Evolutionary conservation across 2,329 filamentous ascomycete genomes (phyloP).

Genomic region (Neopestalotiopsis sp.): DNA sequence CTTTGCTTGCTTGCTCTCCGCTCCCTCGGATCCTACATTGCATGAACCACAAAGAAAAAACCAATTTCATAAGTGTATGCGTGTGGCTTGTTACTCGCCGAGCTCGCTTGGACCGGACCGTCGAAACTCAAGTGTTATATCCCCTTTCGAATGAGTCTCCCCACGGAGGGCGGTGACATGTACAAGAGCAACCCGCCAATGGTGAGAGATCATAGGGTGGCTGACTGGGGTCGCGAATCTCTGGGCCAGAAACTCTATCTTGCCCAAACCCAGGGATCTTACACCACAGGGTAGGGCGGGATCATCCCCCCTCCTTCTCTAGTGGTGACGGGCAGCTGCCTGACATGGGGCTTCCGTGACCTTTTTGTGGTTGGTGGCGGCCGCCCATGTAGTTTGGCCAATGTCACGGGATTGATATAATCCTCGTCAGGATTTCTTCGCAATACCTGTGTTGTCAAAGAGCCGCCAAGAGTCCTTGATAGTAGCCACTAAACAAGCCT

Average conservation of each 20-base stretch:
- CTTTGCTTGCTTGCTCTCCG: neutral
- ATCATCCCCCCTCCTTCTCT: neutral
- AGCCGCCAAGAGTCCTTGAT: no score
- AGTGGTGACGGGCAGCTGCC: neutral
- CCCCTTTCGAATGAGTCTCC: neutral
- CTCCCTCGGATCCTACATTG: conserved; percentile 1
- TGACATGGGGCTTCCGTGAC: neutral
- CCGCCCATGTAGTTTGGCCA: no score
- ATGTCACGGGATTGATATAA: no score
- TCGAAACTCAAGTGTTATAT: neutral
- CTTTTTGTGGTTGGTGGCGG: neutral
- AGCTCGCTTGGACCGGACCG: neutral
- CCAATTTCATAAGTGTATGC: neutral
- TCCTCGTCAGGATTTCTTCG: no score
- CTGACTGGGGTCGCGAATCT: neutral
- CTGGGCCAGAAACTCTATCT: conserved; percentile 1
- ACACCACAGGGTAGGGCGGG: neutral
- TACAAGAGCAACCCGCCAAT: no score
- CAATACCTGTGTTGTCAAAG: no score
- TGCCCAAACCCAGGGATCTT: neutral
- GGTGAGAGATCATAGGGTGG: no score
- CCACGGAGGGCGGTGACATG: no score
- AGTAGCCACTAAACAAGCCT: no score
- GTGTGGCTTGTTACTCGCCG: neutral
- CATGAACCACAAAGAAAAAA: neutral